Evolutionary conservation across 2,329 filamentous ascomycete species (phyloP), one percentile per base, ranked within the genome.

Genomic region (Fusarium proliferatum): DNA sequence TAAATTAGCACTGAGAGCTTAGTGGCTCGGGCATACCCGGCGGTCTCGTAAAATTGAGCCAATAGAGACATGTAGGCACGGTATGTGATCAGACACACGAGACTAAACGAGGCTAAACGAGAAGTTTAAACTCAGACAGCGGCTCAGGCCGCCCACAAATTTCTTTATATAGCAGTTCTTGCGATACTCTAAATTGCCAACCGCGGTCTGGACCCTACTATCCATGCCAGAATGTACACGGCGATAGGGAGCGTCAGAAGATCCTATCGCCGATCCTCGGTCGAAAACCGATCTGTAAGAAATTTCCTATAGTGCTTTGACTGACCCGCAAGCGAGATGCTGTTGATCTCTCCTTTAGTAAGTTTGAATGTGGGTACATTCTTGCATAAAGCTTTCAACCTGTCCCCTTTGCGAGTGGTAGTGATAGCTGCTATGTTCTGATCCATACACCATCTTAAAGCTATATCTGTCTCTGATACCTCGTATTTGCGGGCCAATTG

Each of bases 181-280:
- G 11, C 39, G 12, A 9, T 21, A 41, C 3, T 41, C 16, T 21
- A 41, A n/a, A 9, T 23, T 43, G 15, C 42, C 17, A 43, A 23
- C 15, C 30, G 17, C 19, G 26, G 45, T 46, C 26, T 48, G 8
- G 26, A 15, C 26, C 17, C 17, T 30, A 17, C 17, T 19, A 46
- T 28, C 16, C 23, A 6, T 48, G 12, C 45, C 23, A 8, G 9
- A 21, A 21, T 21, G 8, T 21, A 9, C 28, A 28, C 43, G 17
- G 26, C 17, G 17, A 19, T 12, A 9, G 4, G 26, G 5, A 13
- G 4, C 10, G 5, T 30, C 26, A 0, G 26, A 5, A 5, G 15
- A 23, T 3, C 8, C 15, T 30, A 48, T 21, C 19, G 45, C 19
- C 26, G 45, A 9, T 48, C 45, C 4, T n/a, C 19, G 6, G 12